phyloP scores from a whole-genome alignment of 208 protist species.

The Acanthamoeba healyi region DNA sequence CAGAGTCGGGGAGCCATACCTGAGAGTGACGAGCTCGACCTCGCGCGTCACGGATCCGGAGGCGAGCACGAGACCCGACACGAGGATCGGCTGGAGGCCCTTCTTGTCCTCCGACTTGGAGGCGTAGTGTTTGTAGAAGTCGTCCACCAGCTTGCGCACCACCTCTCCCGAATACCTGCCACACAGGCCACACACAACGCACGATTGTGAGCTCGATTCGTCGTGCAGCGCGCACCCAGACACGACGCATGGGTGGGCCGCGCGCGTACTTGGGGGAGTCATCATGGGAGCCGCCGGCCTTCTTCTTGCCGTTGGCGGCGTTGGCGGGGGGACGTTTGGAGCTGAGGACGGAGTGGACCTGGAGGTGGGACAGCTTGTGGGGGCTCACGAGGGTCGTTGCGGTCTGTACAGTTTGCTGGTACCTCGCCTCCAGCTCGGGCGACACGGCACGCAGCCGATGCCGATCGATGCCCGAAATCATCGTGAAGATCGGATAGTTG shows the following conservation, averaged over 20 bases:
- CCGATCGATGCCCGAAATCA: not conserved
- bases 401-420: not conserved
- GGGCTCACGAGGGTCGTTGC: constrained; percentile 1
- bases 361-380: constrained; percentile 36
- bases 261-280: not conserved
- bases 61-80: not conserved
- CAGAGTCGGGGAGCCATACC: not conserved
- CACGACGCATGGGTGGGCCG: too few species aligned
- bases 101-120: not conserved
- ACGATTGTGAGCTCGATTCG: too few species aligned
- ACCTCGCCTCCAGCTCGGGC: constrained; percentile 9
- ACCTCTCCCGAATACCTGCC: not conserved
- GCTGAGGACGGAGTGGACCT: not conserved
- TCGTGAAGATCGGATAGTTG: constrained; percentile 33
- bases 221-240: too few species aligned
- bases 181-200: not conserved
- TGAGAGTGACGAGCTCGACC: constrained; percentile 3
- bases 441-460: not conserved
- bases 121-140: not conserved
- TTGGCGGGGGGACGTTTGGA: not conserved
- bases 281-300: not conserved
- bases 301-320: not conserved
- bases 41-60: not conserved
- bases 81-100: not conserved
- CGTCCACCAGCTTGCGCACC: not conserved